Base-by-base conservation (phyloP, 2,329 filamentous ascomycete genomes). In the Penicillium sp. region DNA sequence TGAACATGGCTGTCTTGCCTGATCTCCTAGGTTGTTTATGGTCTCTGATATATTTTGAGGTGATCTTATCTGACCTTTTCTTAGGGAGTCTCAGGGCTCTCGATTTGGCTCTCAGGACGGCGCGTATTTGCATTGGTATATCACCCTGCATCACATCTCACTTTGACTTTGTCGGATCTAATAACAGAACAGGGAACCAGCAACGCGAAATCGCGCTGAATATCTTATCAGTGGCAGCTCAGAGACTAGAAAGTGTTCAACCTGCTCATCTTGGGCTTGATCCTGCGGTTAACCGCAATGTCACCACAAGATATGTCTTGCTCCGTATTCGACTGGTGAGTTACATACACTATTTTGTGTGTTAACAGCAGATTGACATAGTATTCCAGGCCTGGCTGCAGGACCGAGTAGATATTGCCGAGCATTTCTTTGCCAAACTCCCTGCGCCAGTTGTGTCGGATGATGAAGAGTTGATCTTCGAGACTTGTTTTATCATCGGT, bases 401-500 rank as follows among this genome's bases (percentile, higher is more conserved):
- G 61, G 75, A 80, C 35, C 79, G 84, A 35, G 73, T 85, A 13
- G 85, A 91, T 50, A 78, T 89, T 42, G 87, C 87, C 26, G 87
- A 95, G 48, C 81, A 88, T 65, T 81, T 93, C 75, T 90, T 84
- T 65, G 68, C 68, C 32, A 86, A 86, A 58, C 68, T 80, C 41
- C 58, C 69, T 53, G n/a, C 65, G 69, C 9, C 65, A 58, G 33
- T 61, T 60, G 21, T 60, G 45, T 47, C 63, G 1, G 63, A 79
- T 2, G 75, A 82, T 38, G 66, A 76, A 0, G 54, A 67, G 2
- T 75, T 75, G 1, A 73, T 90, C 38, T 77, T 82, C 4, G 83
- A 88, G 57, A 71, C 84, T 2, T 73, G 89, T 7, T 87, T 83
- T 55, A 81, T 85, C 52, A 85, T 95, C 35, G 88, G 88, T 3